These are phyloP conservation scores for Linnemannia zychae DNA, from an alignment of 192 early-diverging fungal species.

Conservation along the genomic window DNA sequence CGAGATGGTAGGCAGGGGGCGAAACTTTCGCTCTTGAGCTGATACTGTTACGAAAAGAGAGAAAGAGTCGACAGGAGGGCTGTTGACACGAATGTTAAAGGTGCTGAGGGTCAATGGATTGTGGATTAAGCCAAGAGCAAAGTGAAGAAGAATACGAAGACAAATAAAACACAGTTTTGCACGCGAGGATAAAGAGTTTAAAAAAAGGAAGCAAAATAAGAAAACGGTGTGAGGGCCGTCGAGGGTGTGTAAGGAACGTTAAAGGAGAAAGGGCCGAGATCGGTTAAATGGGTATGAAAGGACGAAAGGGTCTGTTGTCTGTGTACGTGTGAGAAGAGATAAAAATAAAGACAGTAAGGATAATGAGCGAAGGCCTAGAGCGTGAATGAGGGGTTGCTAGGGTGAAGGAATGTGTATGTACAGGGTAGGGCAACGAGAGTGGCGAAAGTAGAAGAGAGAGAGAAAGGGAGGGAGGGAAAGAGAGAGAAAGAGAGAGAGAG, in stretches of 20 bases:
- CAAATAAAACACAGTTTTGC: neutral
- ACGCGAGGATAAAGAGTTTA: neutral
- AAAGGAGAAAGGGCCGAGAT: neutral
- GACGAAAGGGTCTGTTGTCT: neutral
- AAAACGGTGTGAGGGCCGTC: neutral
- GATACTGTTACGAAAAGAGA: too few relatives aligned
- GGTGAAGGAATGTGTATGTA: neutral
- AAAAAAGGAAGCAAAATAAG: too few relatives aligned
- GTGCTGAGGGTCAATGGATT: too few relatives aligned
- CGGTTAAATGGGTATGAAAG: neutral
- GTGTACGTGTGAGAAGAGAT: neutral
- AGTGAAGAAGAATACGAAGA: neutral
- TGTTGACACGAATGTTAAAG: too few relatives aligned
- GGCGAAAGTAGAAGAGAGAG: neutral
- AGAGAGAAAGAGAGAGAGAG: neutral
- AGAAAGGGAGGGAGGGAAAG: neutral
- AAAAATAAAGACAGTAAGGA: neutral
- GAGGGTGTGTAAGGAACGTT: neutral
- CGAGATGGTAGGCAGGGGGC: neutral
- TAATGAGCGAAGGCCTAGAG: neutral
- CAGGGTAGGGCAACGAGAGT: neutral
- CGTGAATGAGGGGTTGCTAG: too few relatives aligned
- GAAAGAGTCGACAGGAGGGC: neutral
- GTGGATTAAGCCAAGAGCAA: too few relatives aligned
- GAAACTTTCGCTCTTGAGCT: too few relatives aligned